phyloP scores from a whole-genome alignment of 805 yeast genomes.

The Yamadazyma takamatsuzukensis region DNA sequence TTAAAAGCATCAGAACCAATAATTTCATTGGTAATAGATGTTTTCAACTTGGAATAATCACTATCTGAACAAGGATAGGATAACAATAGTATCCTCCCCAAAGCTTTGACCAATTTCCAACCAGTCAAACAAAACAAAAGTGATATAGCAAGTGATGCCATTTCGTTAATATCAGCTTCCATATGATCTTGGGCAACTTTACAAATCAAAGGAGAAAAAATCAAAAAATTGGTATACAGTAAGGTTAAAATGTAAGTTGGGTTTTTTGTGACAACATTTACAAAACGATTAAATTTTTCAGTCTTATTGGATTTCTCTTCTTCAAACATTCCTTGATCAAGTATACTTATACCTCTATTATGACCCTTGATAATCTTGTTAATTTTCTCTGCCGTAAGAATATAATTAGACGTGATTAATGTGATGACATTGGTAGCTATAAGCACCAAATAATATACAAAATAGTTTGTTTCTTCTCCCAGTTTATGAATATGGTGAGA shows the following conservation, averaged over 20 bases:
- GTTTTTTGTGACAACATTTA: constrained; percentile 20
- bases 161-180: constrained; percentile 39
- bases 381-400: constrained; percentile 31
- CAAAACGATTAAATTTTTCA: constrained; percentile 10
- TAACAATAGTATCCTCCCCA: constrained; percentile 52
- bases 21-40: constrained; percentile 44
- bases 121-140: constrained; percentile 45
- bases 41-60: constrained; percentile 33
- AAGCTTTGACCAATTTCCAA: constrained; percentile 47
- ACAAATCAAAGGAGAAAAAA: constrained; percentile 40
- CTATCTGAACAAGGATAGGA: constrained; percentile 48
- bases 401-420: constrained; percentile 31
- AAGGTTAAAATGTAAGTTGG: constrained; percentile 49
- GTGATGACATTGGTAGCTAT: constrained; percentile 21
- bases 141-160: constrained; percentile 45
- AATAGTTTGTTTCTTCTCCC: constrained; percentile 18
- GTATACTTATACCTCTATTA: constrained; percentile 11
- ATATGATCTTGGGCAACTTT: constrained; percentile 21
- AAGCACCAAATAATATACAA: constrained; percentile 26
- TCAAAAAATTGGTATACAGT: constrained; percentile 36
- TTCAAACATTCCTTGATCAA: constrained; percentile 5
- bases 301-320: constrained; percentile 4
- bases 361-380: constrained; percentile 29
- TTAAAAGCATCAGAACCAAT: constrained; percentile 49
- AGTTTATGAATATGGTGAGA: constrained; percentile 41